Base-by-base conservation (phyloP, 2,329 filamentous ascomycete genomes). In the Cytospora paraplurivora region DNA sequence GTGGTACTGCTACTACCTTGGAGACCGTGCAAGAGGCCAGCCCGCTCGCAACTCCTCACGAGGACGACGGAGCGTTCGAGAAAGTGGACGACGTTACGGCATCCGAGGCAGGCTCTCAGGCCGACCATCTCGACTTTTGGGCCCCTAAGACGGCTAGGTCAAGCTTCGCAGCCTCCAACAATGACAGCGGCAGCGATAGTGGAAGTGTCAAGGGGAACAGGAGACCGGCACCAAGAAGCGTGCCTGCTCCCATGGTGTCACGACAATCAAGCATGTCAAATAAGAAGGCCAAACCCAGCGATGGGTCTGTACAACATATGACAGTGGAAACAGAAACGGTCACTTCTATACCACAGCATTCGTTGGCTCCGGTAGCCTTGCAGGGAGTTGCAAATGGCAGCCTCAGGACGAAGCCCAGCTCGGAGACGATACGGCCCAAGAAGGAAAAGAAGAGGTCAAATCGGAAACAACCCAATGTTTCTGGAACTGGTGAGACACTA, bases 321-420 rank as follows among this genome's bases (percentile, higher is more conserved):
- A 98, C 92, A 11, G 94, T 98, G 15, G 95, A 99, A 78, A 97
- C 95, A 0, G 95, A 99, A 76, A 96, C 93, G 0, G 95, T 99
- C 44, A 90, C 87, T 51, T 96, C 93, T 3, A 90, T 97, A 61
- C 92, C 93, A 12, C 93, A 96, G 72, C 85, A 93, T 34, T 87
- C 89, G 11, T 81, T 97, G 34, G 88, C 89, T 7, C 78, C 82
- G 38, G 85, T 85, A 44, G 82, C 83, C n/a, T 87, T 87, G 21
- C 82, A 84, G 19, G 85, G 86, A 63, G 88, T 90, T 51, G 76
- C 79, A 34, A 87, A 82, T 70, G 88, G 90, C 51, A 96, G 90
- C 68, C 79, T 99, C 52, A 89, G 92, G 70, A 85, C 92, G 63
- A 96, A 96, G 75, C 88, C 90, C 8, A 98, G 94, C 76, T 91